Evolutionary conservation across 306 rosid genomes (phyloP), one percentile per base, ranked within the genome.

Genomic region (Dalbergia cultrata): DNA sequence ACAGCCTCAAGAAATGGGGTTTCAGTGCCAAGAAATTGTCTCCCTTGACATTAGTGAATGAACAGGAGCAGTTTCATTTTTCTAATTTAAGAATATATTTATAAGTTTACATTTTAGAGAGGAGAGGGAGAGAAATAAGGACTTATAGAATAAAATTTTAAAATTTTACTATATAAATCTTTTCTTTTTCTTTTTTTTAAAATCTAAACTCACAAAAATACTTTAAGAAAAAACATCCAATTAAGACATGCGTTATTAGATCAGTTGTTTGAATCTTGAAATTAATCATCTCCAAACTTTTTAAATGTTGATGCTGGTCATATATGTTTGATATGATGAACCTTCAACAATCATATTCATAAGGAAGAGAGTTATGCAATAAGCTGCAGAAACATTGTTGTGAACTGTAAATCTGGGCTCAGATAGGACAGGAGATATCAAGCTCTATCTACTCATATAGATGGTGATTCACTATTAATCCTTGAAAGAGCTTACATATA

Each of bases 21-120:
- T 72, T 77, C 57, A 73, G 19, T 66, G 74, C 77, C 53, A 26
- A 67, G 13, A 44, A 45, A 67, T 37, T 37, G 53, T 62, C 78
- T 71, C 49, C 34, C 72, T 69, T 70, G 3, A 26, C 31, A 26
- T 26, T 0, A 1, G 31, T 26, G 31, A 26, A 26, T 26, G 31
- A 26, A 26, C 1, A 26, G 31, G 31, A 26, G 31, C 3, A 26
- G 31, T 26, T 26, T 26, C 31, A 26, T 26, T 26, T 26, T 26
- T 26, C 31, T 26, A 26, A 26, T 1, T 26, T 26, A 26, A 26
- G 31, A 3, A 26, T 1, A 26, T 26, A 3, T 26, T 0, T 26
- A 3, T 26, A 26, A 26, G 31, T 26, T 1, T 26, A 26, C 3
- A 26, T 26, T 26, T 26, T 2, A 0, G 2, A 26, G 31, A 26